Evolutionary conservation across 2,329 filamentous ascomycete species (phyloP).

Genomic region (Hypoxylon sp.): DNA sequence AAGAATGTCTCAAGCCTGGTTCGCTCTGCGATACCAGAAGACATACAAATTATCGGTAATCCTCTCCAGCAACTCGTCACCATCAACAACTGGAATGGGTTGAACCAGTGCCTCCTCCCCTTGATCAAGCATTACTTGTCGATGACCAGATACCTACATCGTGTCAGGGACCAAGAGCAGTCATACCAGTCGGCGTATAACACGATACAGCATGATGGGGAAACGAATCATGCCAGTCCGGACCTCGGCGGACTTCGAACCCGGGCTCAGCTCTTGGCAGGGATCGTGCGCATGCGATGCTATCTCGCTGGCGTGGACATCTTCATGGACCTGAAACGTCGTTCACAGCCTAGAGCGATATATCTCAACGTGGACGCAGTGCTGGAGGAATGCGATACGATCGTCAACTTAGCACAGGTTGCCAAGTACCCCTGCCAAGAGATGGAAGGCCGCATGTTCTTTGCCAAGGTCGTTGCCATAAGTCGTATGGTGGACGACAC

Average conservation of each 20-base stretch:
- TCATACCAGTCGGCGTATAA: slow-evolving; percentile 8
- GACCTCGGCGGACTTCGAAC: slow-evolving; percentile 14
- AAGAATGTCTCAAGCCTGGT: background rate
- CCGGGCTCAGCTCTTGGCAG: slow-evolving; percentile 11
- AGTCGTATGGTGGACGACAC: slow-evolving; percentile 26
- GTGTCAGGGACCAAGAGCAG: slow-evolving; percentile 15
- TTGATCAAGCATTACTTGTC: slow-evolving; percentile 5
- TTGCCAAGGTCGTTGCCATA: slow-evolving; percentile 50
- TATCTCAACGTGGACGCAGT: slow-evolving; percentile 4
- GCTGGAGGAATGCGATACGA: slow-evolving; percentile 47
- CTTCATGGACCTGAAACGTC: slow-evolving; percentile 15
- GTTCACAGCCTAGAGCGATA: slow-evolving; percentile 17
- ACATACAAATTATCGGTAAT: background rate
- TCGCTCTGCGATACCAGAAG: background rate
- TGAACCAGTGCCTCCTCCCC: slow-evolving; percentile 9
- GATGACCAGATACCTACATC: slow-evolving; percentile 7
- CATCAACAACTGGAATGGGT: slow-evolving; percentile 16
- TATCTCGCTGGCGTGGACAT: slow-evolving; percentile 24
- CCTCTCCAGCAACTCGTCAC: slow-evolving; percentile 12
- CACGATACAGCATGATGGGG: slow-evolving; percentile 3
- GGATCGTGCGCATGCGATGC: slow-evolving; percentile 21
- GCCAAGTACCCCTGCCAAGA: slow-evolving; percentile 50
- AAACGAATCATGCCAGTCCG: background rate
- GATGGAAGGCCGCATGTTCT: slow-evolving; percentile 58
- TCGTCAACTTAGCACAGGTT: slow-evolving; percentile 50